phyloP scores from a whole-genome alignment of 225 moss, liverwort and hornwort genomes.

The Pseudisothecium myosuroides region DNA sequence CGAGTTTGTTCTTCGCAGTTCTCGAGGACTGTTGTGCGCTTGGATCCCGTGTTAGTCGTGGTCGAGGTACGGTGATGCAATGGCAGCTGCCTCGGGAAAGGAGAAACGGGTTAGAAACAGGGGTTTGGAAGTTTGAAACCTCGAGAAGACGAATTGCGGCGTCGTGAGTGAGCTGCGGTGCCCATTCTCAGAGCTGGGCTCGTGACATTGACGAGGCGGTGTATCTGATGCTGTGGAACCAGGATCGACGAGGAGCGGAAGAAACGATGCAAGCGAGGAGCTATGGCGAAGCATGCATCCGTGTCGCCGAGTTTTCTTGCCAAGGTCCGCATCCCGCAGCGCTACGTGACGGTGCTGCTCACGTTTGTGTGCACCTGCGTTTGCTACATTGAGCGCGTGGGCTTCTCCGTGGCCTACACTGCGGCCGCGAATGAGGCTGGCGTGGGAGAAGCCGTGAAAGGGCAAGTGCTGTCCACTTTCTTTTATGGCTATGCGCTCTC shows the following conservation, averaged over 20 bases:
- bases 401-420: conserved; percentile 92
- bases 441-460: conserved; percentile 80
- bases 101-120: background rate
- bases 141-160: background rate
- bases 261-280: conserved; percentile 41
- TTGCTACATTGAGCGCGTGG: conserved; percentile 96
- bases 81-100: background rate
- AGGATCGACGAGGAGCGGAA: background rate
- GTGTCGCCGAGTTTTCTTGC: conserved; percentile 7
- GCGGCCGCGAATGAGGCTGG: conserved; percentile 82
- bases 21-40: background rate
- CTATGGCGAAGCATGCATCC: conserved; percentile 33
- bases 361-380: conserved; percentile 93
- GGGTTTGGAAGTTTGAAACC: background rate
- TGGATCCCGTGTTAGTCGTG: background rate
- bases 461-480: conserved; percentile 79
- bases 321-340: conserved; percentile 61
- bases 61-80: background rate
- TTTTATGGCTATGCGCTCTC: conserved; percentile 94
- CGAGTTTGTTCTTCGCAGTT: background rate
- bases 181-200: background rate
- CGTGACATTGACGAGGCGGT: background rate
- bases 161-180: background rate
- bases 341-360: conserved; percentile 81
- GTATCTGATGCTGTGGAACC: background rate